phyloP scores from a whole-genome alignment of 257 asterid species.

The Datura wrightii region DNA sequence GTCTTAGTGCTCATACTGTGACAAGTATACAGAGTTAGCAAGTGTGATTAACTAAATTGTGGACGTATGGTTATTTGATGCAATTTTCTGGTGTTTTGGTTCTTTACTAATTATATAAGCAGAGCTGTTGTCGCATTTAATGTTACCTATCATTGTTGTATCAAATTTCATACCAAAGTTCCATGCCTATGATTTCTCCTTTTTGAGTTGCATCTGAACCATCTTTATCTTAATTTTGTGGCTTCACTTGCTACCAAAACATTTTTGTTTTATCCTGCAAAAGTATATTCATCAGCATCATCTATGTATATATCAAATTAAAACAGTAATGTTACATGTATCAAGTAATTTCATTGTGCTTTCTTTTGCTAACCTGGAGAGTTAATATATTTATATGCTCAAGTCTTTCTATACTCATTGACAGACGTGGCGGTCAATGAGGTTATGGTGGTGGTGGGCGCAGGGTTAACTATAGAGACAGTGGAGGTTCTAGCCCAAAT shows the following conservation, averaged over 20 bases:
- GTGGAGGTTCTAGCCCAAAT: constrained; percentile 95
- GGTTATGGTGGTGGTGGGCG: constrained; percentile 71
- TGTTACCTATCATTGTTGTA: background rate
- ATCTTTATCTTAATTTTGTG: background rate
- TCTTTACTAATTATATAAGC: background rate
- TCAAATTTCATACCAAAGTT: background rate
- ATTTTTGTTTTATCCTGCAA: background rate
- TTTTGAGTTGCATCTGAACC: background rate
- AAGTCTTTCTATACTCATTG: background rate
- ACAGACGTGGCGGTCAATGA: constrained; percentile 90
- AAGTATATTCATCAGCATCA: background rate
- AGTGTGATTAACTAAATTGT: background rate
- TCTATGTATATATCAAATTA: background rate
- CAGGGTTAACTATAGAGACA: constrained; percentile 81
- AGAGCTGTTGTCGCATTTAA: background rate
- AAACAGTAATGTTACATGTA: background rate
- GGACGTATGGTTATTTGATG: background rate
- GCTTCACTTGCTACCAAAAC: background rate
- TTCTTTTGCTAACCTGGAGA: background rate
- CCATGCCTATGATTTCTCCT: background rate
- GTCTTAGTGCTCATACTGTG: background rate
- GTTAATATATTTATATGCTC: background rate
- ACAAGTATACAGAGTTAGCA: background rate
- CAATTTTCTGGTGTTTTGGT: background rate
- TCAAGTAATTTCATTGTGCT: no score